Conservation (phyloP, 129 eudicot genomes). For the Glebionis coronaria region DNA sequence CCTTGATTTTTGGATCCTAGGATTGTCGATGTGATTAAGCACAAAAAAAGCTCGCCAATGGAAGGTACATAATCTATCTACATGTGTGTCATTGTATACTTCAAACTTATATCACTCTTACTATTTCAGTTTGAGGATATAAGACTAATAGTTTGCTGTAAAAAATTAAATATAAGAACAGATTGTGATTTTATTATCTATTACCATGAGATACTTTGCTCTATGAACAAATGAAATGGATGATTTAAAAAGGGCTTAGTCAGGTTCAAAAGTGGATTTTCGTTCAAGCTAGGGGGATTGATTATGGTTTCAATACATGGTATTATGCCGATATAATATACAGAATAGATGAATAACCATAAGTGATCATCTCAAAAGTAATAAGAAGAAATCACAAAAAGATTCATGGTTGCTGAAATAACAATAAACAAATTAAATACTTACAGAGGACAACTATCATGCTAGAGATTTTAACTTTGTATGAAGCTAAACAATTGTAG, state of each 20-base stretch:
- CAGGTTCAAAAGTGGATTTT: background rate
- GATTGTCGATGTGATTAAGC: constrained; percentile 96
- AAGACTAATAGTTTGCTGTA: background rate
- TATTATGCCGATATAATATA: background rate
- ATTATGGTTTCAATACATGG: constrained; percentile 1
- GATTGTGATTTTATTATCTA: background rate
- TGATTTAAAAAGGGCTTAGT: no score
- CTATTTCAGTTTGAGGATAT: background rate
- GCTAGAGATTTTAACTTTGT: background rate
- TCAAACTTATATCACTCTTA: background rate
- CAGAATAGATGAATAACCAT: background rate
- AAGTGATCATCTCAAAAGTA: background rate
- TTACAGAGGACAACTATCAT: no score
- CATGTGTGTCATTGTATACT: background rate
- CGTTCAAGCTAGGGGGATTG: background rate
- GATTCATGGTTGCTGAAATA: background rate
- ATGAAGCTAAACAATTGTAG: no score
- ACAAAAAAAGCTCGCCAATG: constrained; percentile 90
- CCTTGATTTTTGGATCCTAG: constrained; percentile 87
- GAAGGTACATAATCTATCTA: constrained; percentile 55
- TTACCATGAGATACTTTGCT: background rate
- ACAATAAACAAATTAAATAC: no score
- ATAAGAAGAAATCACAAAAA: background rate
- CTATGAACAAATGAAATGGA: background rate
- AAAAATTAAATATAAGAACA: background rate